These are phyloP conservation scores for Brassica rapa DNA, from an alignment of 345 rosid species.

Conservation along the genomic window DNA sequence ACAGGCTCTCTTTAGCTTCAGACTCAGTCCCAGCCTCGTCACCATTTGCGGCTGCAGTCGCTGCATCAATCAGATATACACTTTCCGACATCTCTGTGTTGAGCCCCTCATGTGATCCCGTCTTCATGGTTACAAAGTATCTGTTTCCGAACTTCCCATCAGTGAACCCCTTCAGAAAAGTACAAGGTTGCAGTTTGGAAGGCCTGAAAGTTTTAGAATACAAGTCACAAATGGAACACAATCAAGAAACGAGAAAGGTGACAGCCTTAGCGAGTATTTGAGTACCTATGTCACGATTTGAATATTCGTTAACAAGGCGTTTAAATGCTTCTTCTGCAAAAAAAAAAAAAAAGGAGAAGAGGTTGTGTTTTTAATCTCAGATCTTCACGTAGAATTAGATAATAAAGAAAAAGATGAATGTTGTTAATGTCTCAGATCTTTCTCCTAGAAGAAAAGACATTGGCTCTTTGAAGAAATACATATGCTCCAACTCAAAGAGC, in stretches of 20 bases:
- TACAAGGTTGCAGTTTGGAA: neutral
- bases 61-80: too few species aligned
- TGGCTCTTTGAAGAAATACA: neutral
- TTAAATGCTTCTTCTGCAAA: constrained; percentile 4
- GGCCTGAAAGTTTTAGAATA: neutral
- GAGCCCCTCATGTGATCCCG: neutral
- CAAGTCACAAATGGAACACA: neutral
- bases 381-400: neutral
- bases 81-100: neutral
- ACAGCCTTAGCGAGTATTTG: neutral
- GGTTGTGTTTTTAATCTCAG: neutral
- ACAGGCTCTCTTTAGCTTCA: neutral
- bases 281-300: neutral
- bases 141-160: neutral
- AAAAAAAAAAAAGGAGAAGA: neutral
- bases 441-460: neutral
- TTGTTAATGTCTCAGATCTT: constrained; percentile 4
- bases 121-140: neutral
- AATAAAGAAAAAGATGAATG: neutral
- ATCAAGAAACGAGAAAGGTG: neutral
- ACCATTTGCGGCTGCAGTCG: too few species aligned
- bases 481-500: constrained; percentile 29
- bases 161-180: neutral
- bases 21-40: neutral
- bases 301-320: neutral